These are phyloP conservation scores for Lactifluus pinguis DNA, from an alignment of 768 basidiomycete genomes.

Conservation along the genomic window DNA sequence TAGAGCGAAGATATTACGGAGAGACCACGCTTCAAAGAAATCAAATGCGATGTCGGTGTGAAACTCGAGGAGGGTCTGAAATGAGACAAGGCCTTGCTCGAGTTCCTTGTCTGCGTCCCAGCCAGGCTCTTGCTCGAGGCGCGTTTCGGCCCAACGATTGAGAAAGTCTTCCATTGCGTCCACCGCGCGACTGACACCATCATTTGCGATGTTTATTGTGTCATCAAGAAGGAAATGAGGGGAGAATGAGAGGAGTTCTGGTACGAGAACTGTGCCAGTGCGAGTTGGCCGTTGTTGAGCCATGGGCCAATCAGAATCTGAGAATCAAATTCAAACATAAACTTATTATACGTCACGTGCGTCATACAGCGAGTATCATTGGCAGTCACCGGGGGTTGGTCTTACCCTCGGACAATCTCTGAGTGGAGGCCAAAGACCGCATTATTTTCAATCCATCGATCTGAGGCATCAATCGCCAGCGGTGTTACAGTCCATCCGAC, in stretches of 20 bases:
- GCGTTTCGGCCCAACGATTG: conserved; percentile 62
- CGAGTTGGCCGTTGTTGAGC: conserved; percentile 20
- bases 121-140: conserved; percentile 38
- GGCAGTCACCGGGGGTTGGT: too few relatives aligned
- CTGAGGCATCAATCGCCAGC: too few relatives aligned
- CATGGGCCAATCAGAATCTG: not conserved
- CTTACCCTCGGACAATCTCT: too few relatives aligned
- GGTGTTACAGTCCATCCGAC: too few relatives aligned
- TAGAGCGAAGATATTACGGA: conserved; percentile 81
- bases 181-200: conserved; percentile 67
- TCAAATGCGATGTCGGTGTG: conserved; percentile 90
- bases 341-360: not conserved
- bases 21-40: conserved; percentile 83
- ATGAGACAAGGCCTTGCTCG: conserved; percentile 73
- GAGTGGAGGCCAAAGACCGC: too few relatives aligned
- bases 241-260: conserved; percentile 74
- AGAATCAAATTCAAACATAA: too few relatives aligned
- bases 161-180: conserved; percentile 76
- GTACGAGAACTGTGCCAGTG: conserved; percentile 39
- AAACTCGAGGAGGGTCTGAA: conserved; percentile 81
- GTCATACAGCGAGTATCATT: not conserved
- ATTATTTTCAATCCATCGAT: too few relatives aligned
- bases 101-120: conserved; percentile 62
- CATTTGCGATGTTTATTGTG: conserved; percentile 74
- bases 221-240: conserved; percentile 82